Conservation (phyloP, 352 stramenopile species). For the Phytophthora podocarpi region DNA sequence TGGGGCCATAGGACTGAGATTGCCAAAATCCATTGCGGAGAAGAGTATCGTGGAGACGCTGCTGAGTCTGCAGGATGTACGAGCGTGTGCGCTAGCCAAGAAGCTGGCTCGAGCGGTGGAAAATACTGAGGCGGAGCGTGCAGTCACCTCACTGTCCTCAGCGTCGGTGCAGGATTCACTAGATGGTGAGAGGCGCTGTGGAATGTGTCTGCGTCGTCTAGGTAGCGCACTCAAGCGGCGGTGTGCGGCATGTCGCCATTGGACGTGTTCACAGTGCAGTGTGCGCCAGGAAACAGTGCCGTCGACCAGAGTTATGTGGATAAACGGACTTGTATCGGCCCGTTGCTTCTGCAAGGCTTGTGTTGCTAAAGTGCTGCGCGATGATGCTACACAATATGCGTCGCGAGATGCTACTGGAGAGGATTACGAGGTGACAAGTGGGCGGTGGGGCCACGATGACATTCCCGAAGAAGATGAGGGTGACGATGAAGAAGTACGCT, state of each 20-base stretch:
- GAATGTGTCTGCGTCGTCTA: slow-evolving; percentile 51
- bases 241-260: slow-evolving; percentile 55
- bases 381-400: slow-evolving; percentile 58
- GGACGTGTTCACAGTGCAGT: slow-evolving; percentile 48
- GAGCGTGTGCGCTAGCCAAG: slow-evolving; percentile 58
- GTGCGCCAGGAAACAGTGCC: slow-evolving; percentile 52
- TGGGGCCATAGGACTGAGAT: slow-evolving; percentile 27
- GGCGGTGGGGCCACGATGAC: slow-evolving; percentile 48
- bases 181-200: slow-evolving; percentile 47
- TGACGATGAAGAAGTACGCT: slow-evolving; percentile 25
- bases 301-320: slow-evolving; percentile 9
- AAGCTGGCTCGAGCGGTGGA: slow-evolving; percentile 61
- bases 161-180: slow-evolving; percentile 40
- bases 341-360: slow-evolving; percentile 72
- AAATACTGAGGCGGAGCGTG: slow-evolving; percentile 31
- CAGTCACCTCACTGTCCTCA: slow-evolving; percentile 34
- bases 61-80: slow-evolving; percentile 43
- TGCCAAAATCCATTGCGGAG: slow-evolving; percentile 53
- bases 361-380: slow-evolving; percentile 50
- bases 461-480: slow-evolving; percentile 35
- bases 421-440: slow-evolving; percentile 19
- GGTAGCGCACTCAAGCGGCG: slow-evolving; percentile 38
- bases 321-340: slow-evolving; percentile 14
- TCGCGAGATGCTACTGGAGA: slow-evolving; percentile 41
- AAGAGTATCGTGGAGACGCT: slow-evolving; percentile 52